phyloP scores from a whole-genome alignment of 345 rosid genomes.

The Crucihimalaya himalaica region DNA sequence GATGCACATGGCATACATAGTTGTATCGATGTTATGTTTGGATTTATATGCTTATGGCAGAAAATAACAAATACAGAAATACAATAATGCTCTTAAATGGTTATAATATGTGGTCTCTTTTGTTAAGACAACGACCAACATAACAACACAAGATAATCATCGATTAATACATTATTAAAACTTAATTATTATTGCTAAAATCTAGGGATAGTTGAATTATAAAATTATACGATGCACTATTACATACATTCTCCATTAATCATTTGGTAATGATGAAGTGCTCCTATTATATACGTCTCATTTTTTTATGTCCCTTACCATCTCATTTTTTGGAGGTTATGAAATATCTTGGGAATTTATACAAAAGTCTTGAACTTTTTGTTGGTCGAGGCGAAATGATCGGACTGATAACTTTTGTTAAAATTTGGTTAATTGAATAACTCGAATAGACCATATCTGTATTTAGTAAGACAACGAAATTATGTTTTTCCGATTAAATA shows the following conservation, averaged over 20 bases:
- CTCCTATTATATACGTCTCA: background rate
- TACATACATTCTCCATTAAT: slow-evolving; percentile 31
- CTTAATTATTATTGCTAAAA: slow-evolving; percentile 31
- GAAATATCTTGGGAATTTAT: background rate
- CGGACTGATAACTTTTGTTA: background rate
- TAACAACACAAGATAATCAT: slow-evolving; percentile 24
- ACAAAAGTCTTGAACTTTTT: background rate
- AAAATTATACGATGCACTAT: slow-evolving; percentile 20
- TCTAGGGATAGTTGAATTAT: slow-evolving; percentile 39
- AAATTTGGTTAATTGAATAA: background rate
- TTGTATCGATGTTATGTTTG: slow-evolving; percentile 22
- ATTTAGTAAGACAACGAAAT: background rate
- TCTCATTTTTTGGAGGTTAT: background rate
- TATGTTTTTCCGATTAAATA: background rate
- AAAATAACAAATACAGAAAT: slow-evolving; percentile 1
- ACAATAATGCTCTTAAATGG: slow-evolving; percentile 17
- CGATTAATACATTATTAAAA: slow-evolving; percentile 6
- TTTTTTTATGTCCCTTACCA: background rate
- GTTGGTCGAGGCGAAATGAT: background rate
- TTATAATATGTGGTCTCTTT: slow-evolving; percentile 6
- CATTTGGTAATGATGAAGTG: slow-evolving; percentile 19
- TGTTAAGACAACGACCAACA: slow-evolving; percentile 36
- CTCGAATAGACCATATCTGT: background rate
- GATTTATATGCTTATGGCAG: slow-evolving; percentile 14
- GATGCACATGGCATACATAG: slow-evolving; percentile 13